phyloP scores from a whole-genome alignment of 2,329 filamentous ascomycete genomes.

The Pseudogymnoascus sp. region DNA sequence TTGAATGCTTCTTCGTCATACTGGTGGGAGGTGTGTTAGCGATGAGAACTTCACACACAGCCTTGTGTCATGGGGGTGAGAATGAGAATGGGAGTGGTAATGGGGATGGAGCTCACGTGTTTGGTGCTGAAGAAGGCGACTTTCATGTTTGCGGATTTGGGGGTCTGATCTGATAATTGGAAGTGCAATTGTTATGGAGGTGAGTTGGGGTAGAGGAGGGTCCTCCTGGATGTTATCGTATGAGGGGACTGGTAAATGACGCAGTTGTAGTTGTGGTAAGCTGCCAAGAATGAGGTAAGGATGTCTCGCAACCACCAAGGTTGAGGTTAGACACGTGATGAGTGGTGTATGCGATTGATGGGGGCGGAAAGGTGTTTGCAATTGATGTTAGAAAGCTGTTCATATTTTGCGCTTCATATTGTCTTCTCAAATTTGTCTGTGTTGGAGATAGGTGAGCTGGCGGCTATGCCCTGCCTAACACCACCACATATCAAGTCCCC shows the following conservation, averaged over 20 bases:
- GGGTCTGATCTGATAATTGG: neutral
- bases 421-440: too few species aligned
- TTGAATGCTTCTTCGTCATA: neutral
- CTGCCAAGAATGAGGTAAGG: neutral
- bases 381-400: neutral
- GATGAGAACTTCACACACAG: neutral
- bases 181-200: neutral
- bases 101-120: neutral
- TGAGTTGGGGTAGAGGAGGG: neutral
- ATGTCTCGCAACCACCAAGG: neutral
- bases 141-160: neutral
- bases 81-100: neutral
- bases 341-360: neutral
- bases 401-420: neutral
- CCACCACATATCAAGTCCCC: neutral
- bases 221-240: neutral
- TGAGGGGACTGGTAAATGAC: neutral
- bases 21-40: neutral
- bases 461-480: neutral
- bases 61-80: too few species aligned
- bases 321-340: neutral
- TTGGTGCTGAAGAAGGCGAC: slow-evolving; percentile 1
- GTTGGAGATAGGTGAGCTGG: neutral
- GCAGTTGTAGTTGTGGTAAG: neutral
- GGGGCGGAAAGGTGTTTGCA: neutral